These are phyloP conservation scores for Tylopilus balloui DNA, from an alignment of 768 basidiomycete species.

Conservation along the genomic window DNA sequence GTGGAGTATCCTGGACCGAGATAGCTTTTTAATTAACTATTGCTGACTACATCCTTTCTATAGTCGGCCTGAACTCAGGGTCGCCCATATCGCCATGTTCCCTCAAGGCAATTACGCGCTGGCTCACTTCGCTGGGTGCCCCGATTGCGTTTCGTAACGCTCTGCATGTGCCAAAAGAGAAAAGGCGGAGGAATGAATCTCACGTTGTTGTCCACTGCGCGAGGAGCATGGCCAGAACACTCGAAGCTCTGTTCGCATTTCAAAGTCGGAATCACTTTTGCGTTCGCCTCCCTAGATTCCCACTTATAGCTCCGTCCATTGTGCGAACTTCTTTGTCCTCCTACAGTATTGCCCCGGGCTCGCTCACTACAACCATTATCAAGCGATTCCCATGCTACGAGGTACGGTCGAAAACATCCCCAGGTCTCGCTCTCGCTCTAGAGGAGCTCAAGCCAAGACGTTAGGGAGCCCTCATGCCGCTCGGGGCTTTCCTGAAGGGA, in stretches of 20 bases:
- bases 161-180: constrained; percentile 29
- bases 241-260: constrained; percentile 33
- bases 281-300: constrained; percentile 27
- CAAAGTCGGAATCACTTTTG: constrained; percentile 30
- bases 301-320: constrained; percentile 28
- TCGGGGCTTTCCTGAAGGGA: constrained; percentile 29
- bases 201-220: constrained; percentile 31
- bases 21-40: constrained; percentile 33
- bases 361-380: constrained; percentile 22
- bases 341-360: constrained; percentile 22
- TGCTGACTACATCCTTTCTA: constrained; percentile 22
- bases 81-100: constrained; percentile 25
- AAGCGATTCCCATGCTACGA: constrained; percentile 27
- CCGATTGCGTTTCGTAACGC: constrained; percentile 33
- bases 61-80: constrained; percentile 25
- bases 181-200: constrained; percentile 35
- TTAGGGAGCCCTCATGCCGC: constrained; percentile 19
- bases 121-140: constrained; percentile 35
- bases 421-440: constrained; percentile 24
- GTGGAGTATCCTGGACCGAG: constrained; percentile 33
- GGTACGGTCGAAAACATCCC: constrained; percentile 29
- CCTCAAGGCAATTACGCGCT: constrained; percentile 37
- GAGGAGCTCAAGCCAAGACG: constrained; percentile 25
- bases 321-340: constrained; percentile 13
- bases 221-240: constrained; percentile 34